A percentile compares a stretch with the other conserved stretches of the same genome.
These are phyloP conservation scores for Blastosporella zonata DNA, from an alignment of 1,284 basidiomycete genomes.

Conservation along the genomic window DNA sequence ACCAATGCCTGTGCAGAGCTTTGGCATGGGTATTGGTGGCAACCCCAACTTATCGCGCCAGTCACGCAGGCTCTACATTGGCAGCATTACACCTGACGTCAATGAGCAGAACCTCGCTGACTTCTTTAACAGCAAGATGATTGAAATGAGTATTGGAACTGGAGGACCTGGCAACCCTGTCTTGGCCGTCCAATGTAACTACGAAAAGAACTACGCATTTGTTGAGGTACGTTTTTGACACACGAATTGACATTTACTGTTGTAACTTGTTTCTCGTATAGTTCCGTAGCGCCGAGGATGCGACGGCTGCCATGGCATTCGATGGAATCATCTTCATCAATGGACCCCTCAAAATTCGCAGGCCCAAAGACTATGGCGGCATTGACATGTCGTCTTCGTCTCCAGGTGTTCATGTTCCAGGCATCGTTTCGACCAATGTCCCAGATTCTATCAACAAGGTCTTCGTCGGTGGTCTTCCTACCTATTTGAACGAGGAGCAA, in stretches of 20 bases:
- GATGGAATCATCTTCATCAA: slow-evolving; percentile 96
- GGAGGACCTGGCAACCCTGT: slow-evolving; percentile 87
- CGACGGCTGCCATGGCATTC: slow-evolving; percentile 94
- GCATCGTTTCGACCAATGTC: slow-evolving; percentile 94
- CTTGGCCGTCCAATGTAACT: slow-evolving; percentile 90
- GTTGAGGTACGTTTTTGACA: slow-evolving; percentile 64
- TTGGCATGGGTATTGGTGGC: slow-evolving; percentile 80
- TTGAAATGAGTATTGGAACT: slow-evolving; percentile 84
- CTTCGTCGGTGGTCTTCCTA: slow-evolving; percentile 94
- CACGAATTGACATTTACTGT: neutral
- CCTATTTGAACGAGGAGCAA: slow-evolving; percentile 95
- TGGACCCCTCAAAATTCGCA: slow-evolving; percentile 89
- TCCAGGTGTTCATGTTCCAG: slow-evolving; percentile 80
- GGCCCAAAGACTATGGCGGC: slow-evolving; percentile 95
- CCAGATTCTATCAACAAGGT: slow-evolving; percentile 98
- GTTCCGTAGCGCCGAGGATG: slow-evolving; percentile 97
- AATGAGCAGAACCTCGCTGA: slow-evolving; percentile 87
- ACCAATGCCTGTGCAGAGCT: slow-evolving; percentile 77
- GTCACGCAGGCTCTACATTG: slow-evolving; percentile 92
- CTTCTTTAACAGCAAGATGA: slow-evolving; percentile 97
- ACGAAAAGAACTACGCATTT: slow-evolving; percentile 97
- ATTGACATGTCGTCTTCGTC: slow-evolving; percentile 49
- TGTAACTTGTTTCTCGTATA: slow-evolving; percentile 32
- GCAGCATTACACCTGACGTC: slow-evolving; percentile 89
- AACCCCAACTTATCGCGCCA: slow-evolving; percentile 88